Conservation (phyloP, 768 basidiomycete genomes). For the Tricholoma terreum region DNA sequence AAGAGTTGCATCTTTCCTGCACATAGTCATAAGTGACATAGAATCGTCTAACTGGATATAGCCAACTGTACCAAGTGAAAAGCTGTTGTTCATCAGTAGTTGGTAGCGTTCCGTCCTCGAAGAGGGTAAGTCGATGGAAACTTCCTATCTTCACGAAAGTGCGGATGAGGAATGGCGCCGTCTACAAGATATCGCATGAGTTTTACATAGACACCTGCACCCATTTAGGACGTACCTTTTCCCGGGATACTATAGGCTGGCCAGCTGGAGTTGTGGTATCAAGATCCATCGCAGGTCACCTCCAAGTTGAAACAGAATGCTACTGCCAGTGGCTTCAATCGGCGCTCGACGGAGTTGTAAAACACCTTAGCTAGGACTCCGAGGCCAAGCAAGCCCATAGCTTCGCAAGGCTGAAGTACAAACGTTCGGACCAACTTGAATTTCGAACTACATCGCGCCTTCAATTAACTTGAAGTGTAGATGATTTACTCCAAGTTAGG, state of each 20-base stretch:
- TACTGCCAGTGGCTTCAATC: no score
- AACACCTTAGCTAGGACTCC: no score
- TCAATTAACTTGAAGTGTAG: no score
- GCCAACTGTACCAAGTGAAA: conserved; percentile 63
- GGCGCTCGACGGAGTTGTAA: no score
- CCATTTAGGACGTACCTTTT: conserved; percentile 42
- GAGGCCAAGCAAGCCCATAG: no score
- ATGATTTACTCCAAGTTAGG: no score
- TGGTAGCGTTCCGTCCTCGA: conserved; percentile 75
- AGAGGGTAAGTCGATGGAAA: conserved; percentile 70
- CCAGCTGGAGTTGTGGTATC: conserved; percentile 43
- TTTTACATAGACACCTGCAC: neutral
- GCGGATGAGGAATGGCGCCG: conserved; percentile 77
- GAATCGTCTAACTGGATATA: neutral
- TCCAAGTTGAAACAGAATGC: no score
- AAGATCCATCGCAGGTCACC: conserved; percentile 27
- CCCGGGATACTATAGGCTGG: conserved; percentile 49
- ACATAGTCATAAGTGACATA: neutral
- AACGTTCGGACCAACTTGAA: no score
- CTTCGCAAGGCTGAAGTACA: no score
- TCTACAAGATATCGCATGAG: conserved; percentile 40
- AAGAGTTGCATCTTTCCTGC: conserved; percentile 80
- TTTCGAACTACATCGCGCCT: no score
- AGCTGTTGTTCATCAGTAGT: conserved; percentile 81
- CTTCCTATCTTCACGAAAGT: conserved; percentile 79